Conservation (phyloP, 2,329 filamentous ascomycete species). For the Aspergillus latus region DNA sequence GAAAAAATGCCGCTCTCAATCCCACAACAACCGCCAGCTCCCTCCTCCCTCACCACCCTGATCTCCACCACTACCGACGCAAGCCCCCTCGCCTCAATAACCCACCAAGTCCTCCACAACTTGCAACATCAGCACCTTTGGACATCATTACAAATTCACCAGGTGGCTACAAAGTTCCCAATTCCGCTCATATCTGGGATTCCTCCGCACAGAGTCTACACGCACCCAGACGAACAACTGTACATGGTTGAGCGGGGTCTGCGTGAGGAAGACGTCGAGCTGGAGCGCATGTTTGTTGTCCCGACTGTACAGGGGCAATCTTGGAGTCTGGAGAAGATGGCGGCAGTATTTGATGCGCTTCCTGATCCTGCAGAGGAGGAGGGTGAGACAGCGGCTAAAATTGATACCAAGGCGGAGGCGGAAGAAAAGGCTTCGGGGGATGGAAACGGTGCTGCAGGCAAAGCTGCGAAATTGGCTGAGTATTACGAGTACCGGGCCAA, state of each 20-base stretch:
- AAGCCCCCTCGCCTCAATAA: constrained; percentile 45
- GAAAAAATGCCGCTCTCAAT: constrained; percentile 6
- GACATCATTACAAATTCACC: constrained; percentile 57
- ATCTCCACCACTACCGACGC: constrained; percentile 30
- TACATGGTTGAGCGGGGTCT: constrained; percentile 56
- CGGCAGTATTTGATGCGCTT: constrained; percentile 57
- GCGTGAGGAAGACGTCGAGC: constrained; percentile 46
- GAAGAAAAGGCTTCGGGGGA: background rate
- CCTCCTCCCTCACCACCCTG: constrained; percentile 44
- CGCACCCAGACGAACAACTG: constrained; percentile 65
- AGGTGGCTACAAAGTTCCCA: constrained; percentile 27
- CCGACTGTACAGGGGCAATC: constrained; percentile 59
- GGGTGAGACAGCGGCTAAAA: background rate
- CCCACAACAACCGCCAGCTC: constrained; percentile 15
- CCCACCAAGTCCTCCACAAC: constrained; percentile 62
- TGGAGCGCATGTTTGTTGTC: constrained; percentile 60
- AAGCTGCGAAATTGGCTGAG: constrained; percentile 30
- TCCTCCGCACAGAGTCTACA: constrained; percentile 60
- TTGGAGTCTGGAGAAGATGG: constrained; percentile 58
- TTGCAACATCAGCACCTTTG: constrained; percentile 64
- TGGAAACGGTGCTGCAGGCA: constrained; percentile 21
- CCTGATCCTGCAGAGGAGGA: constrained; percentile 25
- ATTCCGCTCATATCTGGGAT: constrained; percentile 60
- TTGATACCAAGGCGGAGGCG: constrained; percentile 15
- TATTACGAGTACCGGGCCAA: constrained; percentile 33